phyloP scores from a whole-genome alignment of 2,329 filamentous ascomycete species.

The Trichoderma atroviride region DNA sequence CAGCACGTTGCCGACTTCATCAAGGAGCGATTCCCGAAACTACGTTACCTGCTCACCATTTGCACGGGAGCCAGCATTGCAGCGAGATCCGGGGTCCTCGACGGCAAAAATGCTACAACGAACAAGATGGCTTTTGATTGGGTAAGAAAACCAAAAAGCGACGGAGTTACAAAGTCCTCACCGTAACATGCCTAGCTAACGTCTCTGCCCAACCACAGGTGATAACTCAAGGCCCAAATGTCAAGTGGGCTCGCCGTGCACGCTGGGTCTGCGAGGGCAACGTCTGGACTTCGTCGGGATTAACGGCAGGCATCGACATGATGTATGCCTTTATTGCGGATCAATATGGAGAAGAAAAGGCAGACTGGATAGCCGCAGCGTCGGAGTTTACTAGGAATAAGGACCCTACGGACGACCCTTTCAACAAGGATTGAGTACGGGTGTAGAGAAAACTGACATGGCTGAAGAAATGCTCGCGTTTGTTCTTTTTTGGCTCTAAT shows the following conservation, averaged over 20 bases:
- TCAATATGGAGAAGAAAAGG: constrained; percentile 54
- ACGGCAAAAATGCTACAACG: constrained; percentile 60
- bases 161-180: not conserved
- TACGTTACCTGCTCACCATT: constrained; percentile 60
- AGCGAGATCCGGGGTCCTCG: constrained; percentile 58
- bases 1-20: constrained; percentile 47
- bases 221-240: constrained; percentile 45
- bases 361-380: constrained; percentile 49
- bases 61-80: constrained; percentile 62
- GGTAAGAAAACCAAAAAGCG: constrained; percentile 30
- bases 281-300: constrained; percentile 63
- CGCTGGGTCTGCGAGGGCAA: constrained; percentile 64
- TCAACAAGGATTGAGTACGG: constrained; percentile 33
- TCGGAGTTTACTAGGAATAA: constrained; percentile 62
- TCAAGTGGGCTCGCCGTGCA: constrained; percentile 58
- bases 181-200: not conserved
- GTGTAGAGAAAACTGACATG: not conserved
- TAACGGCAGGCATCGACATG: constrained; percentile 50
- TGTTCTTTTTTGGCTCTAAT: not conserved
- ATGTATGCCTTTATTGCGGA: constrained; percentile 39
- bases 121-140: constrained; percentile 59
- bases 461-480: not conserved
- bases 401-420: constrained; percentile 57
- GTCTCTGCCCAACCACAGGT: constrained; percentile 31
- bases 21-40: constrained; percentile 41